A percentile compares a stretch with the other conserved stretches of the same genome.
These are phyloP conservation scores for Dryas octopetala DNA, from an alignment of 306 rosid species.

Conservation along the genomic window DNA sequence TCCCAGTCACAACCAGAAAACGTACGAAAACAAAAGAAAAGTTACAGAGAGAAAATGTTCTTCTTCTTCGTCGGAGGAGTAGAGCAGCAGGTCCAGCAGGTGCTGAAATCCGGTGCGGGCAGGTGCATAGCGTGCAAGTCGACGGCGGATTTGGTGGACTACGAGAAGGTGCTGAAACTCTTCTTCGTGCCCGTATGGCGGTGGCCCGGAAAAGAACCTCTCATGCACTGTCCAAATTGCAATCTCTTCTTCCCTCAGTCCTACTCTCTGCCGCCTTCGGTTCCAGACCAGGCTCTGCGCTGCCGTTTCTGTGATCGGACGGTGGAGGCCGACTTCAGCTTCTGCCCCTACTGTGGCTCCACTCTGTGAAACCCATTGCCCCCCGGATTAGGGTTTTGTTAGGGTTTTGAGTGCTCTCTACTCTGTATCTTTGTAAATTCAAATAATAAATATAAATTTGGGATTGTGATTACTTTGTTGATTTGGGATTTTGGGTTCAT, in stretches of 20 bases:
- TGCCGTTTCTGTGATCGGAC: constrained; percentile 61
- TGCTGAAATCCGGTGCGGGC: constrained; percentile 61
- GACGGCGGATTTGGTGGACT: constrained; percentile 64
- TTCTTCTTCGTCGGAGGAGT: constrained; percentile 82
- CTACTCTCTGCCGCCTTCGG: constrained; percentile 43
- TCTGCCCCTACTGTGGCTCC: constrained; percentile 85
- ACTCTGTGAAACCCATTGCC: constrained; percentile 32
- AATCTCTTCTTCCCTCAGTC: constrained; percentile 58
- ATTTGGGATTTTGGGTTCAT: neutral
- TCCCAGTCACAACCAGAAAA: neutral
- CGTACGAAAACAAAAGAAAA: neutral
- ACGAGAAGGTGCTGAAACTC: constrained; percentile 77
- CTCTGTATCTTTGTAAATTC: neutral
- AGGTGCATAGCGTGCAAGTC: constrained; percentile 61
- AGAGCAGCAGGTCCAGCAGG: constrained; percentile 70
- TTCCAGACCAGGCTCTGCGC: constrained; percentile 25
- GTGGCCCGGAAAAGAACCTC: constrained; percentile 74
- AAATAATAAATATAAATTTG: neutral
- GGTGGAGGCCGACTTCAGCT: constrained; percentile 60
- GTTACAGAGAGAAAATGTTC: constrained; percentile 38
- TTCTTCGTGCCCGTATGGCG: constrained; percentile 89
- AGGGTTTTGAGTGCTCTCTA: neutral
- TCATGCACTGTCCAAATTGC: constrained; percentile 58
- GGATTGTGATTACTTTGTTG: too few relatives aligned
- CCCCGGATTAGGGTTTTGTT: neutral